Base-by-base conservation (phyloP, 805 yeast genomes). In the Monosporozyma servazzii region DNA sequence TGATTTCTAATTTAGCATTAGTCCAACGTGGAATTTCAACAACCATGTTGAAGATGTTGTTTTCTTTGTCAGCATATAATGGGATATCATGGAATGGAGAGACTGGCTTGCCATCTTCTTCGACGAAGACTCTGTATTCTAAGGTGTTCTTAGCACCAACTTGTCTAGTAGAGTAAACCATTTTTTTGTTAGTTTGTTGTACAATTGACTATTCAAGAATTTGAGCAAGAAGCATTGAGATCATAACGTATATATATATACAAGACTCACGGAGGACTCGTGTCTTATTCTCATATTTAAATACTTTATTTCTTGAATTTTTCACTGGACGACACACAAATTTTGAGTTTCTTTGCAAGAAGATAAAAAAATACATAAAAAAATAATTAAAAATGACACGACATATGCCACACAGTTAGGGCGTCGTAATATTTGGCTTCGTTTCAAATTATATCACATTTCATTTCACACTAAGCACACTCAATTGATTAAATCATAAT, bases 11-110 rank as follows among this genome's bases (percentile, higher is more conserved):
- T 77, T 93, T 93, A 58, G 97, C 98, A 70, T 93, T 93, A 66
- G 96, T 80, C 97, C 97, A 91, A 73, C 98, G 86, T 68, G 99
- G 99, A 59, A 93, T 89, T 75, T 93, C 99, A 57, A 93, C 97
- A 63, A 93, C 78, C 86, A 88, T 84, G 79, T 86, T 86, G 60
- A 86, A 76, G 62, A 90, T 79, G 65, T 90, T 83, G 76, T 87
- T 86, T 67, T 87, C 90, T 70, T 88, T 87, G 73, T 91, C 93
- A 63, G 98, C 97, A 66, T 84, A 90, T 70, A 93, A 79, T 57
- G 95, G 93, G 58, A 86, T 81, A 67, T 86, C 95, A 68, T 93
- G 99, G 88, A 91, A 89, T 51, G 98, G 87, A 57, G 97, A 90
- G 57, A 93, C 81, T 61, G 90, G 88, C 75, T 88, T 86, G 53